phyloP scores from a whole-genome alignment of 208 protist species.

The Trypanosoma lewisi region DNA sequence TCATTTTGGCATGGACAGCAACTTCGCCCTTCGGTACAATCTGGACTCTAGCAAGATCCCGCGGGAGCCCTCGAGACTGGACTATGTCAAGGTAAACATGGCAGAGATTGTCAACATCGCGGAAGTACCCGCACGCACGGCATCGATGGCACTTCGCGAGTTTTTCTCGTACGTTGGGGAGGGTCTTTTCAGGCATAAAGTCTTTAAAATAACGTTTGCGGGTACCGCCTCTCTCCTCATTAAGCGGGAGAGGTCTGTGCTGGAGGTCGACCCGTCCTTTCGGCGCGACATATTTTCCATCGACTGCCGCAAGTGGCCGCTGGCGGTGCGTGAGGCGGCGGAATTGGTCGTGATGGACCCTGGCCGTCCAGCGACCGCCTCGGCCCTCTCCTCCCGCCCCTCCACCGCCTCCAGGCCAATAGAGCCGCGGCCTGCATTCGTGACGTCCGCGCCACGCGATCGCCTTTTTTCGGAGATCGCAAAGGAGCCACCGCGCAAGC shows the following conservation, averaged over 20 bases:
- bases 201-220: conserved; percentile 64
- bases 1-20: conserved; percentile 34
- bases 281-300: conserved; percentile 62
- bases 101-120: conserved; percentile 65
- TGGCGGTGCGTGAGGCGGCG: conserved; percentile 38
- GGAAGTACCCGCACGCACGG: conserved; percentile 64
- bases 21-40: conserved; percentile 38
- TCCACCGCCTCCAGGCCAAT: conserved; percentile 17
- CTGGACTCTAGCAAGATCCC: conserved; percentile 31
- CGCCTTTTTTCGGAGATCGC: conserved; percentile 79
- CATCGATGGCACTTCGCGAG: conserved; percentile 62
- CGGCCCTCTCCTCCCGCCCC: conserved; percentile 32
- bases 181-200: conserved; percentile 56
- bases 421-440: conserved; percentile 49
- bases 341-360: conserved; percentile 20
- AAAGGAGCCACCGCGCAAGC: conserved; percentile 48
- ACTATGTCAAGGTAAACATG: conserved; percentile 40
- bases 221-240: conserved; percentile 62
- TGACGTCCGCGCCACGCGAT: conserved; percentile 55
- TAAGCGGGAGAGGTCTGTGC: conserved; percentile 52
- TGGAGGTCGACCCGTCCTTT: conserved; percentile 54
- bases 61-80: conserved; percentile 12
- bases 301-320: conserved; percentile 72
- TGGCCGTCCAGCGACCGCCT: not conserved
- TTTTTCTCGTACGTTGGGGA: conserved; percentile 86